Base-by-base conservation (phyloP, 495 filamentous ascomycete species). In the Hypomontagnella monticulosa region DNA sequence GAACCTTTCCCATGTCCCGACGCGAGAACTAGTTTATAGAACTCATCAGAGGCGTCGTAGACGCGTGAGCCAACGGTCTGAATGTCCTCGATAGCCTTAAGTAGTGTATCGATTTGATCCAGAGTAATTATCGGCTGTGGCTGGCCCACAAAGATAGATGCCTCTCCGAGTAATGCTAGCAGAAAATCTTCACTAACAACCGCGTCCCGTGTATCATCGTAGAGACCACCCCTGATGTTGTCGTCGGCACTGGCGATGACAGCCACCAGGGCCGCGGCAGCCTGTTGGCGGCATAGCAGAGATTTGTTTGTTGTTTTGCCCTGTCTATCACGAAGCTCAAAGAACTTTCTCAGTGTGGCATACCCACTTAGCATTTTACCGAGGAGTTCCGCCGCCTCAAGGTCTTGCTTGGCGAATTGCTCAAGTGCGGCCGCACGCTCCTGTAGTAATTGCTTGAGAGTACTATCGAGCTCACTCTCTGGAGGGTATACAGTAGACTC, bases 351-450 rank as follows among this genome's bases (percentile, higher is more conserved):
- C 4, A 97, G 80, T 0, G 90, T 93, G 33, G 92, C 93, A 68
- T 97, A 97, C 33, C 93, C 93, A 71, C 89, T 93, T n/a, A 96
- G 84, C 71, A 92, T 88, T 60, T 86, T 89, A 47, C 91, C 90
- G 1, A 97, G 80, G 8, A 95, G 85, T 55, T 87, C 82, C 18
- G 93, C 93, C 8, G 91, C 93, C 66, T 92, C 89, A 34, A 85
- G 78, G 72, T 96, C 92, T 14, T 84, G 76, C 27, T 81, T 77
- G 0, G 89, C 88, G 47, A 91, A 83, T 12, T 83, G 74, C 30
- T 86, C 83, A 27, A 96, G 81, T 9, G 88, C 86, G 9, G 81
- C 66, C 69, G 87, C 87, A 8, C 91, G 89, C 40, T 88, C 84
- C 41, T 80, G 82, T 44, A 95, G 83, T 18, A 97, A 77, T 2